phyloP scores from a whole-genome alignment of 352 stramenopile genomes.

The Phytophthora capsici region DNA sequence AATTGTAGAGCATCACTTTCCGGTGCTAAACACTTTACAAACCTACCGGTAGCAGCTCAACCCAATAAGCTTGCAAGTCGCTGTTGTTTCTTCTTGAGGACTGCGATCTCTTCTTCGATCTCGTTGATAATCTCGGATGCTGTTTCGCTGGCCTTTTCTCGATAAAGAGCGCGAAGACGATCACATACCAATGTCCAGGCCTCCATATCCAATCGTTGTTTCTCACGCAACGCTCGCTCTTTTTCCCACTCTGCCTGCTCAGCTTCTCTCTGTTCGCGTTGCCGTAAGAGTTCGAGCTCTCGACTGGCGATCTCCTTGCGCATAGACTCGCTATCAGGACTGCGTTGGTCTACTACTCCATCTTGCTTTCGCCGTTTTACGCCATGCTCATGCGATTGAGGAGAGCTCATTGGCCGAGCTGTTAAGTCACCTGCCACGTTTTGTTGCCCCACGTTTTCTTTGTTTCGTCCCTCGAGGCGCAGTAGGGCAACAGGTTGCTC shows the following conservation, averaged over 20 bases:
- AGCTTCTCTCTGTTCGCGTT: conserved; percentile 39
- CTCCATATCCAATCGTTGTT: conserved; percentile 45
- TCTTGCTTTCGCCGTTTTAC: conserved; percentile 22
- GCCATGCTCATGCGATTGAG: conserved; percentile 12
- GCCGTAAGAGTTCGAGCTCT: conserved; percentile 37
- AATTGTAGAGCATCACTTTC: background rate
- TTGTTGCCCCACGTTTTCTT: conserved; percentile 21
- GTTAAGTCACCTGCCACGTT: conserved; percentile 8
- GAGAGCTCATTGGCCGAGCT: conserved; percentile 7
- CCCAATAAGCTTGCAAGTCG: conserved; percentile 32
- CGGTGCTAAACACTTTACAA: too few species aligned
- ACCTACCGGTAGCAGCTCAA: background rate
- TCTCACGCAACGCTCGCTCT: conserved; percentile 31
- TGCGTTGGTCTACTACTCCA: background rate
- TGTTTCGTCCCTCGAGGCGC: conserved; percentile 16
- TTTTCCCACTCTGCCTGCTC: conserved; percentile 42
- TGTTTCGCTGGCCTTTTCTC: conserved; percentile 35
- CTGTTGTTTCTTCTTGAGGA: conserved; percentile 50
- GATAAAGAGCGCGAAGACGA: conserved; percentile 38
- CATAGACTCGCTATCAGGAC: conserved; percentile 13
- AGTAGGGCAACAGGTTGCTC: conserved; percentile 4
- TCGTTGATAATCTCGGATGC: conserved; percentile 30
- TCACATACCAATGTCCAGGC: conserved; percentile 44
- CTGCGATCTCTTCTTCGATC: conserved; percentile 40
- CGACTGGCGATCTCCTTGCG: conserved; percentile 36